A percentile compares a stretch with the other conserved stretches of the same genome.
These are phyloP conservation scores for Colletotrichum australisinense DNA, from an alignment of 2,329 filamentous ascomycete species.

Conservation along the genomic window DNA sequence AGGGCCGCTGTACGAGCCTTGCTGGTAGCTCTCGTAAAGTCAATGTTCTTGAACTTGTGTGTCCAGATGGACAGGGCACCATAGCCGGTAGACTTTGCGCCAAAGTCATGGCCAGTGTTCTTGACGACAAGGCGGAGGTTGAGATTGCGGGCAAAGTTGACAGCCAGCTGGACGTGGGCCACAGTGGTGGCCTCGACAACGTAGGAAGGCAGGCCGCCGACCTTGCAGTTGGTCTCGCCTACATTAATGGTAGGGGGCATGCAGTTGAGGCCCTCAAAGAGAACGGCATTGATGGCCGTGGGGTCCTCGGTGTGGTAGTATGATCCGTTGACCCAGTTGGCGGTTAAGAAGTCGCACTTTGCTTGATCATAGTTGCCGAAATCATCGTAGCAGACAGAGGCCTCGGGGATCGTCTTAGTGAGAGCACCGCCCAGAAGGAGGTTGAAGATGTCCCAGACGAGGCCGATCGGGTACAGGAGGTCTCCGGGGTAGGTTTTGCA, in stretches of 20 bases:
- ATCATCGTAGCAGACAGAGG: slow-evolving; percentile 46
- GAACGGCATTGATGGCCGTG: slow-evolving; percentile 41
- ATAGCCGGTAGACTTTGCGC: slow-evolving; percentile 57
- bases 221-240: slow-evolving; percentile 30
- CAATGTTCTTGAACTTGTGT: slow-evolving; percentile 57
- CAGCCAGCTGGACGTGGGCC: slow-evolving; percentile 46
- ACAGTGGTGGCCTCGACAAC: slow-evolving; percentile 49
- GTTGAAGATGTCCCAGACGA: slow-evolving; percentile 49
- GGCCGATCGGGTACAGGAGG: slow-evolving; percentile 41
- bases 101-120: slow-evolving; percentile 56
- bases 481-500: slow-evolving; percentile 51
- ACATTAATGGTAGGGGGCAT: slow-evolving; percentile 38
- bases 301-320: slow-evolving; percentile 43
- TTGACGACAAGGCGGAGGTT: slow-evolving; percentile 57
- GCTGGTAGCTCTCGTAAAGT: slow-evolving; percentile 32
- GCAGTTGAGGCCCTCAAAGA: slow-evolving; percentile 43
- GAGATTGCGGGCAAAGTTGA: slow-evolving; percentile 56
- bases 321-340: slow-evolving; percentile 42
- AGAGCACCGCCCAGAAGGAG: slow-evolving; percentile 46
- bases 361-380: slow-evolving; percentile 45
- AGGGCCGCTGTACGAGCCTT: slow-evolving; percentile 25
- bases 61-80: slow-evolving; percentile 68
- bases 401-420: slow-evolving; percentile 46
- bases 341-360: slow-evolving; percentile 44
- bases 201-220: slow-evolving; percentile 39